A percentile compares a stretch with the other conserved stretches of the same genome.
phyloP scores from a whole-genome alignment of 345 rosid genomes.

The Erodium maritimum region DNA sequence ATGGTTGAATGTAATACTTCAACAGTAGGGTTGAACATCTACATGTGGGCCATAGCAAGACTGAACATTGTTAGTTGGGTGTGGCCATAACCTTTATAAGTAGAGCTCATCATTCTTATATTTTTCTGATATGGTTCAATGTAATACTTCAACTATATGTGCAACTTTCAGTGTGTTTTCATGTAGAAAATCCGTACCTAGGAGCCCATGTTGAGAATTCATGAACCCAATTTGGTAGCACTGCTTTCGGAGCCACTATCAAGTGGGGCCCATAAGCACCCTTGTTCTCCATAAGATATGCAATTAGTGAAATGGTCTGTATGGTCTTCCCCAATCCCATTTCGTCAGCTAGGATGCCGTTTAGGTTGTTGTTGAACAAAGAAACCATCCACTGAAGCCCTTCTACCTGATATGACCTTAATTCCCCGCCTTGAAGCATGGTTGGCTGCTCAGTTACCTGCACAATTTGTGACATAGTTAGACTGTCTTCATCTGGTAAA shows the following conservation, averaged over 20 bases:
- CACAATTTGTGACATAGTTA: slow-evolving; percentile 5
- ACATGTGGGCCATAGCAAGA: too few species aligned
- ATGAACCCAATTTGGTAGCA: slow-evolving; percentile 88
- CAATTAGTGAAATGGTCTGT: slow-evolving; percentile 86
- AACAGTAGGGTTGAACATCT: too few species aligned
- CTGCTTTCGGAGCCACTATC: slow-evolving; percentile 99
- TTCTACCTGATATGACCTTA: slow-evolving; percentile 85
- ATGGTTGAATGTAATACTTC: too few species aligned
- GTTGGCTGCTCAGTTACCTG: slow-evolving; percentile 96
- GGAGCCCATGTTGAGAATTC: slow-evolving; percentile 95
- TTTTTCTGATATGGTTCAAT: too few species aligned
- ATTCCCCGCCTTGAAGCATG: slow-evolving; percentile 83
- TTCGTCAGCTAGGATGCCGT: slow-evolving; percentile 99
- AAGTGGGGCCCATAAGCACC: slow-evolving; percentile 84
- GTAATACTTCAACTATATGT: too few species aligned
- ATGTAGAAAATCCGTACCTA: slow-evolving; percentile 30
- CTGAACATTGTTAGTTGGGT: too few species aligned
- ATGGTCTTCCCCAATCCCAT: slow-evolving; percentile 99
- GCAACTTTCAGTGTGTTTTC: background rate
- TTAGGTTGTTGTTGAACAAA: slow-evolving; percentile 87
- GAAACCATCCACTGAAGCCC: slow-evolving; percentile 99
- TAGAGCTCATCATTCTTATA: too few species aligned
- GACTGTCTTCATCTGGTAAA: background rate
- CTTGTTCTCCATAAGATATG: slow-evolving; percentile 83
- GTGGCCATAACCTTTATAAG: too few species aligned